Evolutionary conservation across 2,329 filamentous ascomycete species (phyloP).

Genomic region (Lachnellula hyalina): DNA sequence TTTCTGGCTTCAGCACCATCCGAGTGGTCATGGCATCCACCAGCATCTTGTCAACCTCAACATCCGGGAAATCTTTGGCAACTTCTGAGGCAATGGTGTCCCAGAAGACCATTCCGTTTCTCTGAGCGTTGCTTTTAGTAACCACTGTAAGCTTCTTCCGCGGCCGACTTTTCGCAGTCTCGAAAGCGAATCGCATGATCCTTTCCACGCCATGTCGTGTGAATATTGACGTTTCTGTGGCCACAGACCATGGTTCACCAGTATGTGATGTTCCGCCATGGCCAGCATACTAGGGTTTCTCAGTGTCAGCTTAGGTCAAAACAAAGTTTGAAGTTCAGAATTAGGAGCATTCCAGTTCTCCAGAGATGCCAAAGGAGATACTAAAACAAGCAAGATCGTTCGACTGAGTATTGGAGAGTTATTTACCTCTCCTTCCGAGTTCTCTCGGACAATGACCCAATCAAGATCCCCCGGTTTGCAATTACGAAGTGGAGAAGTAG

Average conservation of each 20-base stretch:
- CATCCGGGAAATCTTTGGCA: slow-evolving; percentile 52
- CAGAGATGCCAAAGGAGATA: no score
- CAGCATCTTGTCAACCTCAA: slow-evolving; percentile 48
- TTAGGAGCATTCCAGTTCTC: no score
- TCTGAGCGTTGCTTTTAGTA: slow-evolving; percentile 61
- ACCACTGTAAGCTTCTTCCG: slow-evolving; percentile 57
- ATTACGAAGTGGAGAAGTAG: slow-evolving; percentile 48
- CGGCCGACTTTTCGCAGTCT: slow-evolving; percentile 45
- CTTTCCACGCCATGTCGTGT: slow-evolving; percentile 54
- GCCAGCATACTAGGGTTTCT: slow-evolving; percentile 17
- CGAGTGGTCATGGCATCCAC: slow-evolving; percentile 33
- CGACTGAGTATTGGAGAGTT: no score
- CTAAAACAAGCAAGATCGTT: no score
- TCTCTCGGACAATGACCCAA: slow-evolving; percentile 63
- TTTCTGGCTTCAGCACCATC: slow-evolving; percentile 56
- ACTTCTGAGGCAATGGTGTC: slow-evolving; percentile 55
- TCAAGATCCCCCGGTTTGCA: slow-evolving; percentile 45
- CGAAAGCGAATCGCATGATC: slow-evolving; percentile 59
- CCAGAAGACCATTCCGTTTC: slow-evolving; percentile 65
- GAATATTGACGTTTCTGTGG: slow-evolving; percentile 60
- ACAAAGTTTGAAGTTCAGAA: no score
- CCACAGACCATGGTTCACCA: slow-evolving; percentile 51
- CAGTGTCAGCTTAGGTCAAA: no score
- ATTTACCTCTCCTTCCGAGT: slow-evolving; percentile 52
- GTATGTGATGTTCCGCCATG: slow-evolving; percentile 52